Evolutionary conservation across 108 stramenopile species (phyloP).

Genomic region (Stephanodiscus minutulus): DNA sequence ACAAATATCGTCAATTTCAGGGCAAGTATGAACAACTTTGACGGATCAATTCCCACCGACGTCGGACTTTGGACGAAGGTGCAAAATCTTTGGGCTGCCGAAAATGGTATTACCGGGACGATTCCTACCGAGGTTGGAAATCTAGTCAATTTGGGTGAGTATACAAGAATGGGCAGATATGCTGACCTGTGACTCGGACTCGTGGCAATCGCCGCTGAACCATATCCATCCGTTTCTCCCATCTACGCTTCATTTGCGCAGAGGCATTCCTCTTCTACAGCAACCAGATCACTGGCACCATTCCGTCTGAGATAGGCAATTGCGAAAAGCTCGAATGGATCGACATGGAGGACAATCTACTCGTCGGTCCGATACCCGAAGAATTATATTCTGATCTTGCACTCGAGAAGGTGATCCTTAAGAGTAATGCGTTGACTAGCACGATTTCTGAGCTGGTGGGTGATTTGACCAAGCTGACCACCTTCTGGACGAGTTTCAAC

Average conservation of each 20-base stretch:
- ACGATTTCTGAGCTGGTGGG: slow-evolving; percentile 56
- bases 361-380: slow-evolving; percentile 51
- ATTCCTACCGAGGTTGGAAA: slow-evolving; percentile 58
- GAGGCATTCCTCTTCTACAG: slow-evolving; percentile 46
- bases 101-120: slow-evolving; percentile 60
- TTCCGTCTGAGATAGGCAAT: slow-evolving; percentile 60
- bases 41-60: slow-evolving; percentile 70
- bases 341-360: slow-evolving; percentile 42
- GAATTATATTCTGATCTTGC: slow-evolving; percentile 40
- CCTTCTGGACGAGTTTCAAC: slow-evolving; percentile 73
- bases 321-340: slow-evolving; percentile 48
- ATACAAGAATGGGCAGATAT: not conserved
- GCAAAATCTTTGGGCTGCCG: slow-evolving; percentile 52
- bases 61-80: slow-evolving; percentile 64
- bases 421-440: slow-evolving; percentile 66
- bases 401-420: slow-evolving; percentile 56
- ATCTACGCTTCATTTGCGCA: not conserved
- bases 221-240: not conserved
- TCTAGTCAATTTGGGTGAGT: slow-evolving; percentile 47
- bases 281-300: slow-evolving; percentile 58
- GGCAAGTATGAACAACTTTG: slow-evolving; percentile 60
- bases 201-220: not conserved
- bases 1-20: slow-evolving; percentile 40
- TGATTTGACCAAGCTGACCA: slow-evolving; percentile 47
- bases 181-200: not conserved